Conservation (phyloP, 805 yeast species). For the Tetrapisispora nanseiensis region DNA sequence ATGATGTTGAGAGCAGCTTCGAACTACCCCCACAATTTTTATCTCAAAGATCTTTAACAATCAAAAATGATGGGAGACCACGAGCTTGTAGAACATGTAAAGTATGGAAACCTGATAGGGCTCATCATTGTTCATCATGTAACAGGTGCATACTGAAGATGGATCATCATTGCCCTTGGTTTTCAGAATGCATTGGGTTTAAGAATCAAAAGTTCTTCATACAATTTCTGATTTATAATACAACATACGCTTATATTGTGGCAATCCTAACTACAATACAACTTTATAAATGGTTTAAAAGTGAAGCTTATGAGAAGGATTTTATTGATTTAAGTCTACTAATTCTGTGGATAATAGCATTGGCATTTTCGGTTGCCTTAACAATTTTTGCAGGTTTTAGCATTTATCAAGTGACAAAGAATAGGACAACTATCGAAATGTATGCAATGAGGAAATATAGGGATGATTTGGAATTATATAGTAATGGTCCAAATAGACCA, state of each 20-base stretch:
- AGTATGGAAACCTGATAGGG: slow-evolving; percentile 72
- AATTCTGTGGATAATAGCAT: slow-evolving; percentile 45
- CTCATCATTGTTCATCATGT: slow-evolving; percentile 79
- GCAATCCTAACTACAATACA: slow-evolving; percentile 33
- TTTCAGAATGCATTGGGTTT: slow-evolving; percentile 78
- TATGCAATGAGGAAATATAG: slow-evolving; percentile 44
- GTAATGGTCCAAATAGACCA: slow-evolving; percentile 31
- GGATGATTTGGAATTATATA: slow-evolving; percentile 31
- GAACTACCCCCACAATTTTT: slow-evolving; percentile 37
- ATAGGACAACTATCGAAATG: slow-evolving; percentile 76
- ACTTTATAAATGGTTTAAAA: slow-evolving; percentile 40
- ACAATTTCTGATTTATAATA: slow-evolving; percentile 54
- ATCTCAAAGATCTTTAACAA: slow-evolving; percentile 33
- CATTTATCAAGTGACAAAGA: slow-evolving; percentile 47
- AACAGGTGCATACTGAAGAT: slow-evolving; percentile 61
- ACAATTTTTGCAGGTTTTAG: slow-evolving; percentile 48
- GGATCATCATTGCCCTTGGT: slow-evolving; percentile 98
- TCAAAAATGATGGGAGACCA: slow-evolving; percentile 52
- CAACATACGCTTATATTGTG: slow-evolving; percentile 38
- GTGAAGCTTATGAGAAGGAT: slow-evolving; percentile 32
- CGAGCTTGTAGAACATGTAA: slow-evolving; percentile 63
- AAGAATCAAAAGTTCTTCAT: slow-evolving; percentile 70
- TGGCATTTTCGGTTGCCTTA: slow-evolving; percentile 48
- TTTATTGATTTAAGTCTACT: slow-evolving; percentile 50
- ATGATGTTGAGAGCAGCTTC: slow-evolving; percentile 19